Evolutionary conservation across 2,329 filamentous ascomycete genomes (phyloP).

Genomic region (Pyrenophora teres): DNA sequence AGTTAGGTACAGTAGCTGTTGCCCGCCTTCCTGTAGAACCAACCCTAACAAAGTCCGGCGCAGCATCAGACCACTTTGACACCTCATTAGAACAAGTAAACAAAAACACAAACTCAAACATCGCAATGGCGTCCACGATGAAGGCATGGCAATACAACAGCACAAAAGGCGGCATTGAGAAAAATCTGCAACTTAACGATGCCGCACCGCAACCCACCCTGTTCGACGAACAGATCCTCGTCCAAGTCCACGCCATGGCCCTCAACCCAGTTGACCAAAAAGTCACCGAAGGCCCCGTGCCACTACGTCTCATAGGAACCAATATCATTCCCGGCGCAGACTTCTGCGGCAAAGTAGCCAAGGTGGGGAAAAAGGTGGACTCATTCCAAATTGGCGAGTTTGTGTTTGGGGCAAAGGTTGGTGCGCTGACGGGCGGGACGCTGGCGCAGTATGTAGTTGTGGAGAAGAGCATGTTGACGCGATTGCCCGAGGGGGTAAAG

Average conservation of each 20-base stretch:
- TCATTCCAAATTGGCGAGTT: constrained; percentile 43
- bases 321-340: constrained; percentile 55
- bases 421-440: constrained; percentile 41
- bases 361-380: constrained; percentile 33
- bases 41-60: background rate
- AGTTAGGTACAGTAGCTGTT: background rate
- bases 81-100: background rate
- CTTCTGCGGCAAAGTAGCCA: constrained; percentile 57
- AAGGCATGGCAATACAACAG: constrained; percentile 62
- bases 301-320: constrained; percentile 41
- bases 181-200: constrained; percentile 56
- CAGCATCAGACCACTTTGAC: background rate
- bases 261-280: constrained; percentile 71
- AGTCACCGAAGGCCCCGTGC: constrained; percentile 56
- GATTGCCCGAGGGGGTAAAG: constrained; percentile 33
- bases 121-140: constrained; percentile 51
- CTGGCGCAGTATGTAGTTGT: constrained; percentile 47
- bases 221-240: constrained; percentile 55
- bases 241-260: constrained; percentile 59
- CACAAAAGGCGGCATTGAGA: constrained; percentile 56
- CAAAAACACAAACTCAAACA: too few relatives aligned
- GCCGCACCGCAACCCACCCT: constrained; percentile 49
- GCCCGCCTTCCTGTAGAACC: background rate
- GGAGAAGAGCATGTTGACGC: constrained; percentile 19
- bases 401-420: constrained; percentile 48